Evolutionary conservation across 176 grass and related monocot species (phyloP).

Genomic region (Puya raimondii): DNA sequence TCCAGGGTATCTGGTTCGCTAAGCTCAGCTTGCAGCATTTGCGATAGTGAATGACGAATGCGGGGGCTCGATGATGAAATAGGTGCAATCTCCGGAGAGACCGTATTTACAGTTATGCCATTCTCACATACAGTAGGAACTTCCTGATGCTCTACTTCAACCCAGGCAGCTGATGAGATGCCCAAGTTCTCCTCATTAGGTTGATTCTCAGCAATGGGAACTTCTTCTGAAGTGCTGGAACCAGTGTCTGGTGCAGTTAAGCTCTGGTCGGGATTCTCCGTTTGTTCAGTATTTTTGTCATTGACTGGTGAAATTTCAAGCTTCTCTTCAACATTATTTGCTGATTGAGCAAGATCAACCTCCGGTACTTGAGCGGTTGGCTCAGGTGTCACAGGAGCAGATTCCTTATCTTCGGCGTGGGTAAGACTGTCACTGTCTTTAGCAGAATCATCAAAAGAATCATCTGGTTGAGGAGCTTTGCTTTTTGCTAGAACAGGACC

Average conservation of each 20-base stretch:
- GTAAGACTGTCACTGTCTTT: slow-evolving; percentile 14
- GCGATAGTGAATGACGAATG: slow-evolving; percentile 85
- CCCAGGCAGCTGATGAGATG: slow-evolving; percentile 94
- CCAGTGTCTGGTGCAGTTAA: slow-evolving; percentile 42
- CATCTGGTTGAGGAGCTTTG: slow-evolving; percentile 8
- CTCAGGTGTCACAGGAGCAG: slow-evolving; percentile 32
- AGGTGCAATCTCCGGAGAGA: slow-evolving; percentile 36
- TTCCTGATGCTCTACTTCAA: slow-evolving; percentile 78
- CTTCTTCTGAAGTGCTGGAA: slow-evolving; percentile 34
- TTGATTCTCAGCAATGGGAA: slow-evolving; percentile 45
- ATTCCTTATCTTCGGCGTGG: slow-evolving; percentile 18
- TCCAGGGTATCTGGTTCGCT: slow-evolving; percentile 94
- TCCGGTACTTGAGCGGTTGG: slow-evolving; percentile 64
- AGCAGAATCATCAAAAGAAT: slow-evolving; percentile 8
- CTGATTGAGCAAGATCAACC: slow-evolving; percentile 83
- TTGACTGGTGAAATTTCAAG: slow-evolving; percentile 72
- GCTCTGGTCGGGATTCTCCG: slow-evolving; percentile 46
- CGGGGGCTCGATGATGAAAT: slow-evolving; percentile 67
- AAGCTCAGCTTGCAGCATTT: slow-evolving; percentile 98
- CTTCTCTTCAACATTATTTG: slow-evolving; percentile 85
- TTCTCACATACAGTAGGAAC: slow-evolving; percentile 40
- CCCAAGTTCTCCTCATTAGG: slow-evolving; percentile 71
- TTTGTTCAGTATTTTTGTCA: slow-evolving; percentile 78
- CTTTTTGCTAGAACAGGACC: slow-evolving; percentile 2
- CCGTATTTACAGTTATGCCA: slow-evolving; percentile 29